Conservation (phyloP, 257 asterid genomes). For the Parsonsia alboflavescens region DNA sequence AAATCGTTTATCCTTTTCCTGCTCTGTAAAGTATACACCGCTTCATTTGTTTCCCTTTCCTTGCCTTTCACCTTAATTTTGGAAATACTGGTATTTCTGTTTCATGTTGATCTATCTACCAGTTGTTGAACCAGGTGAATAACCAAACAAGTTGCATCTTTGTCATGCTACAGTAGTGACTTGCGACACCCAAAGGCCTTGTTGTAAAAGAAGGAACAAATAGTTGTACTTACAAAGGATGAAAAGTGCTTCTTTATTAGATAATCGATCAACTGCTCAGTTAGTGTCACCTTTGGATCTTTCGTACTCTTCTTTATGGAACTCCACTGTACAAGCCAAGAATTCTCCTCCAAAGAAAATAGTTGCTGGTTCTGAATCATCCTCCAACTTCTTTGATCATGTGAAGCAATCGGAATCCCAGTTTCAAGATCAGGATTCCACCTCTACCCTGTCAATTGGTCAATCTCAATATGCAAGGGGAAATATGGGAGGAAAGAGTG, state of each 20-base stretch:
- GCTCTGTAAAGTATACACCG: neutral
- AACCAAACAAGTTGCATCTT: neutral
- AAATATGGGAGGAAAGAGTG: slow-evolving; percentile 26
- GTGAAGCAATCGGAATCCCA: slow-evolving; percentile 35
- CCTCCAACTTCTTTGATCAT: slow-evolving; percentile 18
- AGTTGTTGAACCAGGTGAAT: slow-evolving; percentile 7
- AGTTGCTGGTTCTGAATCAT: slow-evolving; percentile 19
- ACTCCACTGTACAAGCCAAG: slow-evolving; percentile 29
- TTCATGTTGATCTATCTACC: neutral
- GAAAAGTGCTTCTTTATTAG: slow-evolving; percentile 38
- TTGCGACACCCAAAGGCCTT: neutral
- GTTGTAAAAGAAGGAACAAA: slow-evolving; percentile 1
- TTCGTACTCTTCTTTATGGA: slow-evolving; percentile 40
- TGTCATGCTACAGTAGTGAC: neutral
- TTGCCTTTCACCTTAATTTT: neutral
- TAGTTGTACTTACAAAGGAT: slow-evolving; percentile 29
- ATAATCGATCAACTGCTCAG: slow-evolving; percentile 25
- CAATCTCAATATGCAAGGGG: slow-evolving; percentile 38
- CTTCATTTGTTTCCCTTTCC: neutral
- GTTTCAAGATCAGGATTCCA: slow-evolving; percentile 45
- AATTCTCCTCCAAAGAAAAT: slow-evolving; percentile 28
- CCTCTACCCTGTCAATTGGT: slow-evolving; percentile 43
- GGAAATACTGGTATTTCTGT: neutral
- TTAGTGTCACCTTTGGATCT: slow-evolving; percentile 28
- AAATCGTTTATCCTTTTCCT: neutral